phyloP scores from a whole-genome alignment of 352 stramenopile genomes.

The Phytophthora lateralis region DNA sequence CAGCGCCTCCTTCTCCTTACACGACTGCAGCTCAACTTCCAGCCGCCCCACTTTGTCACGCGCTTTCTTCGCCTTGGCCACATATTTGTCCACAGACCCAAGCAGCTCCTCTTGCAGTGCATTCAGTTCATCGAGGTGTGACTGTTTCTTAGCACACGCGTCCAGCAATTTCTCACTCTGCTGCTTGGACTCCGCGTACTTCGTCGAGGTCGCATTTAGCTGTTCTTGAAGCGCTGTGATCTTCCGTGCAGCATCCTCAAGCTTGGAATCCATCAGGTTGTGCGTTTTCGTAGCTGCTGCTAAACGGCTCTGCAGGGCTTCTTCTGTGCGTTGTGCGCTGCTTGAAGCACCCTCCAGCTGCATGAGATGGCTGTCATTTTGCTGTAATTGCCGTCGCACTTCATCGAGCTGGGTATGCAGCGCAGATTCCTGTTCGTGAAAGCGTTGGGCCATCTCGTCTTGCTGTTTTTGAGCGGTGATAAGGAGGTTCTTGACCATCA shows the following conservation, averaged over 20 bases:
- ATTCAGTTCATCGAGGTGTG: constrained; percentile 66
- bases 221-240: constrained; percentile 23
- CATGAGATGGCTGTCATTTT: constrained; percentile 21
- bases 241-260: constrained; percentile 30
- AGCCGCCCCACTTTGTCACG: constrained; percentile 36
- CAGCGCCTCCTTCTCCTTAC: constrained; percentile 8
- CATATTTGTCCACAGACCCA: constrained; percentile 55
- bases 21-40: constrained; percentile 24
- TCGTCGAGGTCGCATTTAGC: constrained; percentile 11
- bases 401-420: constrained; percentile 38
- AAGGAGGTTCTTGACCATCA: constrained; percentile 26
- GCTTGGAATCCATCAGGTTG: constrained; percentile 27
- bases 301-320: constrained; percentile 32
- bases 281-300: constrained; percentile 30
- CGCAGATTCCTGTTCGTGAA: constrained; percentile 34
- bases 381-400: constrained; percentile 34
- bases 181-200: constrained; percentile 28
- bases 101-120: constrained; percentile 74
- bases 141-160: constrained; percentile 28
- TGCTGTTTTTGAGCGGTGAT: constrained; percentile 17
- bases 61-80: constrained; percentile 34
- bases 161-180: constrained; percentile 20
- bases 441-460: constrained; percentile 27
- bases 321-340: constrained; percentile 20
- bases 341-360: constrained; percentile 17